A percentile compares a stretch with the other conserved stretches of the same genome.
phyloP scores from a whole-genome alignment of 148 eudicot genomes.

The Diospyros kaki region DNA sequence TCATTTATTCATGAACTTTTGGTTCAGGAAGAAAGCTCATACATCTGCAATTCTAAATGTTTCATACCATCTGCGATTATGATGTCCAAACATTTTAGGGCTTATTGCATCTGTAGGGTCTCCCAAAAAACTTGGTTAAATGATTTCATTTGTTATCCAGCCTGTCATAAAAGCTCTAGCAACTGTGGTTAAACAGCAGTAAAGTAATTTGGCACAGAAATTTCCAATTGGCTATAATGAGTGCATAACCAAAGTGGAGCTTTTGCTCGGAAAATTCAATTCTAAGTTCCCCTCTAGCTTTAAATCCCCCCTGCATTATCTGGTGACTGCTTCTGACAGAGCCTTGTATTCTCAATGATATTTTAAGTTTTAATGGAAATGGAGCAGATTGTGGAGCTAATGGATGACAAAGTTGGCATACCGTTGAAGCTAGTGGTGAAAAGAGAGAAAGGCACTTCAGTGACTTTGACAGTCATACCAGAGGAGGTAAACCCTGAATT shows the following conservation, averaged over 20 bases:
- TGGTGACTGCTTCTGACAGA: not conserved
- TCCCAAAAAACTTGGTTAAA: no score
- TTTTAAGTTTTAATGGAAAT: not conserved
- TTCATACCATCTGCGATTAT: no score
- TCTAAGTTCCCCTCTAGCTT: not conserved
- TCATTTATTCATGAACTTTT: no score
- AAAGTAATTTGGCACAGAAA: not conserved
- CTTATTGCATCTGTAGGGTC: no score
- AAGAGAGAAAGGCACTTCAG: not conserved
- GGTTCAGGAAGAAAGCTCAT: no score
- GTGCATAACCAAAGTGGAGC: not conserved
- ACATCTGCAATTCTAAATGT: no score
- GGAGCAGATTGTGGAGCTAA: not conserved
- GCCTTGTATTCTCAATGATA: no score
- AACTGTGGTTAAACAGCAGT: no score
- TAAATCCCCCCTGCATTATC: not conserved
- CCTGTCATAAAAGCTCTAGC: no score
- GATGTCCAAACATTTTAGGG: no score
- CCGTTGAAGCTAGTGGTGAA: constrained; percentile 9
- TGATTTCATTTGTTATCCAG: no score
- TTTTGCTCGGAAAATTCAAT: not conserved
- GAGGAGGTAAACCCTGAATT: constrained; percentile 5
- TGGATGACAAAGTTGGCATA: not conserved
- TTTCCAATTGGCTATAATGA: no score
- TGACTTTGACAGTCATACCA: constrained; percentile 7